Base-by-base conservation (phyloP, 495 filamentous ascomycete genomes). In the Oleoguttula mirabilis region DNA sequence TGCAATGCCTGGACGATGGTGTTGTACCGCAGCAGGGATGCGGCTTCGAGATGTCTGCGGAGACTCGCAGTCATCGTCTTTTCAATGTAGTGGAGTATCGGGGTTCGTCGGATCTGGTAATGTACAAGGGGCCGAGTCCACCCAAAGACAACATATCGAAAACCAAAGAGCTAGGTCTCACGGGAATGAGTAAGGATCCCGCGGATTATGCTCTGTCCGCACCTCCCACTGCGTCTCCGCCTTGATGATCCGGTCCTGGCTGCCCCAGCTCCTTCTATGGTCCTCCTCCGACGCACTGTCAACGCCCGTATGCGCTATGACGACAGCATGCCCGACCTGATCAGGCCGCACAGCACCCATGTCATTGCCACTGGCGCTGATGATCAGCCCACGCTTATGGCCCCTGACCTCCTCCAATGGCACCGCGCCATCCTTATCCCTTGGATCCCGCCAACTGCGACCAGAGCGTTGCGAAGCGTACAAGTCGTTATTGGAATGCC, bases 241-340 rank as follows among this genome's bases (percentile, higher is more conserved):
- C 8, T 35, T 10, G 19, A 35, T 35, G 32, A 35, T 35, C 7
- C 16, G 32, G 7, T 35, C 32, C 19, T 35, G 32, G 19, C 32
- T 35, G 32, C 32, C 32, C 32, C 32, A 35, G 16, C 32, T 35
- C 32, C 32, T 10, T 19, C 32, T 14, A 19, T 35, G 32, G 8
- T 10, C 10, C 16, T 19, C 32, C 16, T 35, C 32, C 14, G 27
- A 30, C 10, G 32, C 12, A 15, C 19, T 19, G 32, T 35, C 32
- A 30, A 30, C 27, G 14, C 27, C 27, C 19, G 32, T 35, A 15
- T 14, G 12, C 19, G 32, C 19, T 10, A 35, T 35, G 12, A 15
- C 16, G 32, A 35, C 32, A 35, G 7, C 16, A 15, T 35, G 32
- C 7, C 12, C 16, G 32, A 21, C 10, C 19, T 10, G 6, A 21